phyloP scores from a whole-genome alignment of 2,329 filamentous ascomycete genomes.

The Zasmidium cellare region DNA sequence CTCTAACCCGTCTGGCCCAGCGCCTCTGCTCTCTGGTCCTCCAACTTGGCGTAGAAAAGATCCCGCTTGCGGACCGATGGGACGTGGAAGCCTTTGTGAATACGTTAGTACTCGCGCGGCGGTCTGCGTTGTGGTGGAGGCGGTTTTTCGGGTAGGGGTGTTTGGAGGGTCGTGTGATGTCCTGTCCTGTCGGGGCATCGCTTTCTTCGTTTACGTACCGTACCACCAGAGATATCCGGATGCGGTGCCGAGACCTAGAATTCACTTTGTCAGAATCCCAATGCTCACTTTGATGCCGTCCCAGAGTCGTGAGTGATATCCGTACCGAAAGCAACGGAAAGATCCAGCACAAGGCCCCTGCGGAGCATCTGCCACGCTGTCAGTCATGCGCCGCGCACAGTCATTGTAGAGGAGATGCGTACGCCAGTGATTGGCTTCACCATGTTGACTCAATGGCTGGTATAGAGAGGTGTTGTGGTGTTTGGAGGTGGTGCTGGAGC shows the following conservation, averaged over 20 bases:
- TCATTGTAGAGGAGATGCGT: conserved; percentile 32
- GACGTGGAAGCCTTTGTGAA: conserved; percentile 59
- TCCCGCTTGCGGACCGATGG: conserved; percentile 64
- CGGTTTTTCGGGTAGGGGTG: too few relatives aligned
- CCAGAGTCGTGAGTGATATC: neutral
- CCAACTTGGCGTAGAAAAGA: conserved; percentile 63
- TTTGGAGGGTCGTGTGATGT: conserved; percentile 3
- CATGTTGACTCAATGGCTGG: conserved; percentile 21
- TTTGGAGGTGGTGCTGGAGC: neutral
- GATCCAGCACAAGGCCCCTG: conserved; percentile 64
- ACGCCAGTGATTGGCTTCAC: conserved; percentile 55
- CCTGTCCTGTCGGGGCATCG: conserved; percentile 6
- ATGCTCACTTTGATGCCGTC: neutral
- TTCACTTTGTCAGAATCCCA: conserved; percentile 1
- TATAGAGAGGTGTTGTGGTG: neutral
- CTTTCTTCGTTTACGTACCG: conserved; percentile 46
- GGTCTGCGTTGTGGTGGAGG: neutral
- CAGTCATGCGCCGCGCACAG: conserved; percentile 9
- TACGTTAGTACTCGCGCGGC: conserved; percentile 1
- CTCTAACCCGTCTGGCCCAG: conserved; percentile 37
- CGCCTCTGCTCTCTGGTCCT: conserved; percentile 58
- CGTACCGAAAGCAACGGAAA: conserved; percentile 66
- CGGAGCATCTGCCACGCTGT: conserved; percentile 60
- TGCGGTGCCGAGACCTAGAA: conserved; percentile 60
- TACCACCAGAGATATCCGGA: conserved; percentile 70